Evolutionary conservation across 2,329 filamentous ascomycete species (phyloP).

Genomic region (Xylaria sp.): DNA sequence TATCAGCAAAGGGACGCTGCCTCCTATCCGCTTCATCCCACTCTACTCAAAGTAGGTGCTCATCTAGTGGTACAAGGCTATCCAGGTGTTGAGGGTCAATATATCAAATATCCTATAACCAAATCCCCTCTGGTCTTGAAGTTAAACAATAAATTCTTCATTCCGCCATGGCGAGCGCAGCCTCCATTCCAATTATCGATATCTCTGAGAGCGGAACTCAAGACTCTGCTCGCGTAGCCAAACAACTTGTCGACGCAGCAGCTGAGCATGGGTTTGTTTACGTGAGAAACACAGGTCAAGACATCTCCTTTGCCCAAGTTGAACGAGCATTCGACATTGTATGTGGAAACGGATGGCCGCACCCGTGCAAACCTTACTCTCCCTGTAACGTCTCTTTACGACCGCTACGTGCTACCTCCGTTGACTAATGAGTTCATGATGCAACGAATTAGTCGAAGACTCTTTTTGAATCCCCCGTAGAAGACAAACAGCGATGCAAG

Average conservation of each 20-base stretch:
- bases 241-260: constrained; percentile 78
- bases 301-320: constrained; percentile 71
- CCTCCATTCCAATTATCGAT: constrained; percentile 80
- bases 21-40: background rate
- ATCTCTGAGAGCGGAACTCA: constrained; percentile 66
- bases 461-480: constrained; percentile 73
- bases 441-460: constrained; percentile 61
- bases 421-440: constrained; percentile 1
- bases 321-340: constrained; percentile 77
- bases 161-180: constrained; percentile 36
- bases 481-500: constrained; percentile 75
- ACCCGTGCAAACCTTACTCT: background rate
- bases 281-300: constrained; percentile 74
- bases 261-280: constrained; percentile 88
- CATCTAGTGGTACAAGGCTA: background rate
- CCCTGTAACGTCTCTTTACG: background rate
- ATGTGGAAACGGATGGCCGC: constrained; percentile 33
- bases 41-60: background rate
- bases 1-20: background rate
- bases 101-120: background rate
- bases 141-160: background rate
- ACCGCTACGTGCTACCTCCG: background rate
- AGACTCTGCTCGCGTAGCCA: constrained; percentile 62
- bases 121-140: background rate
- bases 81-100: no score